Base-by-base conservation (phyloP, 208 protist species). In the Blechomonas ayalai region DNA sequence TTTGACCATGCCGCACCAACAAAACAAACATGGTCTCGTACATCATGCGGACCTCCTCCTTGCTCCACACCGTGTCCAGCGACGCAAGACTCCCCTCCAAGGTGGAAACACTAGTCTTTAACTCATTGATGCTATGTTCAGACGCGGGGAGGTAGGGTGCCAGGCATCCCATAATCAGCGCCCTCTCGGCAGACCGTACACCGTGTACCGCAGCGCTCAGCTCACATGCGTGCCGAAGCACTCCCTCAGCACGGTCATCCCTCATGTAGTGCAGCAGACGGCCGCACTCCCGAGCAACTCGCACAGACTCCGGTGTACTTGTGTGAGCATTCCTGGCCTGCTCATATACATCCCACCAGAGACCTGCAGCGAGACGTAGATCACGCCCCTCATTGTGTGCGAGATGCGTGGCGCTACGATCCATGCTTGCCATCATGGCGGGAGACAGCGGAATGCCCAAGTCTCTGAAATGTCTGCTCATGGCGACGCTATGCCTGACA, bases 21-120 rank as follows among this genome's bases (percentile, higher is more conserved):
- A 94, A 35, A 22, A 90, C 79, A 52, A 83, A 85, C 3, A 80
- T 50, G 5, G 81, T 87, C 46, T 94, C 69, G 37, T 56, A 59
- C 34, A 85, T 28, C 85, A 94, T 94, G 7, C 62, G 62, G 48
- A 48, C 40, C 66, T 94, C 85, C 51, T 85, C 81, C 36, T 43
- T 56, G 13, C 71, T 66, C 2, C 81, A 65, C 10, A 89, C 85
- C 0, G 74, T 12, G 24, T 90, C 85, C 0, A 78, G 60, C 13
- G 73, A 81, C 24, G 24, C 24, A 0, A 87, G 54, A 7, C 59
- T 54, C 16, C 44, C 62, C 41, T 88, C 58, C 15, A 92, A 52
- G 12, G 70, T 55, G 8, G 49, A 51, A 0, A 72, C 67, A 9
- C 27, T 41, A 19, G 45, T 31, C 20, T 57, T 23, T 12, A 87